Conservation (phyloP, 2,329 filamentous ascomycete genomes). For the Clonostachys solani region DNA sequence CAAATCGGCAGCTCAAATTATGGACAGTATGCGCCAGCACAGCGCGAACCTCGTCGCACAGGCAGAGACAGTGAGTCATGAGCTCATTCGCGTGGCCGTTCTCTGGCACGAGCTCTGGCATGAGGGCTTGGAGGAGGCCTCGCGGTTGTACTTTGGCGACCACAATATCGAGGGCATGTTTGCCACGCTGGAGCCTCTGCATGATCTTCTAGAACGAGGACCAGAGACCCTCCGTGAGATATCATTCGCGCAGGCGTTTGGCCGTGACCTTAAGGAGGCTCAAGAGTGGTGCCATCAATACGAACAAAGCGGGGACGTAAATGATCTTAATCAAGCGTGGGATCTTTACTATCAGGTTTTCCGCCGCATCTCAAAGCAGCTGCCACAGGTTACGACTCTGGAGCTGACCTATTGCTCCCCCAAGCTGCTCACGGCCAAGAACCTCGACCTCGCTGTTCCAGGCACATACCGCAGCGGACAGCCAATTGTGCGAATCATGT, state of each 20-base stretch:
- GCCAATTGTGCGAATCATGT: constrained; percentile 78
- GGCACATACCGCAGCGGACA: constrained; percentile 82
- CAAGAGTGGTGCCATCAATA: constrained; percentile 95
- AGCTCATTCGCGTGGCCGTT: constrained; percentile 94
- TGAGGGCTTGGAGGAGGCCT: constrained; percentile 94
- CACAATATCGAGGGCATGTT: constrained; percentile 99
- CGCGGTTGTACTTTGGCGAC: constrained; percentile 93
- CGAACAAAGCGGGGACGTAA: constrained; percentile 80
- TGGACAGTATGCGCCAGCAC: constrained; percentile 97
- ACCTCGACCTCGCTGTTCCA: constrained; percentile 91
- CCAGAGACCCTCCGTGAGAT: constrained; percentile 93
- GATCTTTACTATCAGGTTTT: constrained; percentile 99
- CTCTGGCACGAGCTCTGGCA: constrained; percentile 99
- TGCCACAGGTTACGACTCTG: constrained; percentile 87
- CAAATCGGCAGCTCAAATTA: constrained; percentile 84
- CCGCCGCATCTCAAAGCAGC: constrained; percentile 86
- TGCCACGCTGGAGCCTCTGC: constrained; percentile 79
- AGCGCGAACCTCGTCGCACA: constrained; percentile 91
- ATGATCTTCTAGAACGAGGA: constrained; percentile 85
- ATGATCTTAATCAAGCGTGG: constrained; percentile 97
- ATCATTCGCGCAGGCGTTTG: constrained; percentile 96
- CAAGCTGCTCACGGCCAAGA: constrained; percentile 77
- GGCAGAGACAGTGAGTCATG: constrained; percentile 90
- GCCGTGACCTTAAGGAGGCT: constrained; percentile 89
- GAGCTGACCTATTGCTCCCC: constrained; percentile 97